Percentiles rank a stretch among this genome's conserved stretches.
Conservation (phyloP, 768 basidiomycete genomes). For the Mycena chlorophos region DNA sequence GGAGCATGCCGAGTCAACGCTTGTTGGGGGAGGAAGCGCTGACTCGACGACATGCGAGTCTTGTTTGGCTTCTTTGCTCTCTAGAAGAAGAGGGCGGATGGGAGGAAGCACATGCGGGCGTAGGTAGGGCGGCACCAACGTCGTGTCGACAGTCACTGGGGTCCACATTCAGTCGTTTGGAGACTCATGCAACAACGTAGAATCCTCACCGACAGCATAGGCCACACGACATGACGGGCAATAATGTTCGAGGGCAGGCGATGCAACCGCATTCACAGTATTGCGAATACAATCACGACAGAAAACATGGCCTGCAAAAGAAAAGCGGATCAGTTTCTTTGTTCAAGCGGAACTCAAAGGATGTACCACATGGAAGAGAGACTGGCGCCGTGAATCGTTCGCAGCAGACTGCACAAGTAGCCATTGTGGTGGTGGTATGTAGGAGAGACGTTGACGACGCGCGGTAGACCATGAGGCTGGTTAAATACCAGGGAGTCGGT, state of each 20-base stretch:
- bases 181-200: background rate
- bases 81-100: conserved; percentile 12
- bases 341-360: no score
- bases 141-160: conserved; percentile 13
- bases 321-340: no score
- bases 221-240: conserved; percentile 10
- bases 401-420: conserved; percentile 10
- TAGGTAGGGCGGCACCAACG: conserved; percentile 11
- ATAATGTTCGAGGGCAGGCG: conserved; percentile 9
- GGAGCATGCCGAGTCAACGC: background rate
- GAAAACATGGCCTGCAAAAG: conserved; percentile 11
- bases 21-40: background rate
- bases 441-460: background rate
- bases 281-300: conserved; percentile 11
- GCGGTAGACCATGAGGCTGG: background rate
- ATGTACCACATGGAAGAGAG: conserved; percentile 16
- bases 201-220: conserved; percentile 8
- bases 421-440: background rate
- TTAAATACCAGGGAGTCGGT: background rate
- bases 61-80: background rate
- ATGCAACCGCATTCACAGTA: conserved; percentile 9
- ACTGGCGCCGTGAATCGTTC: conserved; percentile 7
- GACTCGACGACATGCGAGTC: background rate
- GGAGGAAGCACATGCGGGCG: conserved; percentile 13
- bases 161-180: background rate